A percentile compares a stretch with the other conserved stretches of the same genome.
phyloP scores from a whole-genome alignment of 2,329 filamentous ascomycete genomes.

The Malbranchea cinnamomea region DNA sequence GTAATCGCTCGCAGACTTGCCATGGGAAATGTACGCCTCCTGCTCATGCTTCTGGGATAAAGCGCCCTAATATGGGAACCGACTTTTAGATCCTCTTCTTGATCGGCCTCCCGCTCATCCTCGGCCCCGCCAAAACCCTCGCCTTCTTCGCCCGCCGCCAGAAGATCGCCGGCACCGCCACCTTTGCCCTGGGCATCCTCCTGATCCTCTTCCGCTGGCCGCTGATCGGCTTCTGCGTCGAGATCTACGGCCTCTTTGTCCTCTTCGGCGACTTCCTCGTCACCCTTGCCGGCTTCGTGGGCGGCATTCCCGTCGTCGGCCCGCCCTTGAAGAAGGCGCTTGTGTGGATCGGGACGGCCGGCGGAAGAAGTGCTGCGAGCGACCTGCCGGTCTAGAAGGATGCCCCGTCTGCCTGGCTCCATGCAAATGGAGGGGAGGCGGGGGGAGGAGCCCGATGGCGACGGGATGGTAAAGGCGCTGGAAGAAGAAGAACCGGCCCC shows the following conservation, averaged over 20 bases:
- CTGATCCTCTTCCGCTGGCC: conserved; percentile 87
- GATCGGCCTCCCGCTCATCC: conserved; percentile 88
- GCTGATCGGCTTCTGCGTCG: conserved; percentile 75
- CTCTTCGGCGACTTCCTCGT: conserved; percentile 94
- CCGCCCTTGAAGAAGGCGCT: conserved; percentile 66
- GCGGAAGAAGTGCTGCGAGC: conserved; percentile 43
- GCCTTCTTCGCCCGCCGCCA: conserved; percentile 89
- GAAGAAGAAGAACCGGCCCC: too few relatives aligned
- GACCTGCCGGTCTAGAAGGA: conserved; percentile 9
- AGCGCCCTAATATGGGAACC: conserved; percentile 6
- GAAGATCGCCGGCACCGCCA: conserved; percentile 80
- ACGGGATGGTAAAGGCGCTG: too few relatives aligned
- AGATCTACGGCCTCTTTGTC: conserved; percentile 83
- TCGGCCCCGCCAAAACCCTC: conserved; percentile 79
- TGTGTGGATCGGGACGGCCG: conserved; percentile 52
- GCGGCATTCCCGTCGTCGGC: conserved; percentile 70
- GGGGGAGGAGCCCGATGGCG: too few relatives aligned
- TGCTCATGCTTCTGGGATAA: conserved; percentile 8
- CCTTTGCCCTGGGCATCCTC: conserved; percentile 68
- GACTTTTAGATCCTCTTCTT: conserved; percentile 76
- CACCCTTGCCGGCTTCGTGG: conserved; percentile 77
- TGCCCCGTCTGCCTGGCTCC: too few relatives aligned
- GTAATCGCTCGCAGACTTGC: conserved; percentile 73
- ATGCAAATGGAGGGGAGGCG: too few relatives aligned
- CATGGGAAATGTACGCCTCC: conserved; percentile 72